Evolutionary conservation across 768 basidiomycete species (phyloP).

Genomic region (Lepiota brunneoincarnata): DNA sequence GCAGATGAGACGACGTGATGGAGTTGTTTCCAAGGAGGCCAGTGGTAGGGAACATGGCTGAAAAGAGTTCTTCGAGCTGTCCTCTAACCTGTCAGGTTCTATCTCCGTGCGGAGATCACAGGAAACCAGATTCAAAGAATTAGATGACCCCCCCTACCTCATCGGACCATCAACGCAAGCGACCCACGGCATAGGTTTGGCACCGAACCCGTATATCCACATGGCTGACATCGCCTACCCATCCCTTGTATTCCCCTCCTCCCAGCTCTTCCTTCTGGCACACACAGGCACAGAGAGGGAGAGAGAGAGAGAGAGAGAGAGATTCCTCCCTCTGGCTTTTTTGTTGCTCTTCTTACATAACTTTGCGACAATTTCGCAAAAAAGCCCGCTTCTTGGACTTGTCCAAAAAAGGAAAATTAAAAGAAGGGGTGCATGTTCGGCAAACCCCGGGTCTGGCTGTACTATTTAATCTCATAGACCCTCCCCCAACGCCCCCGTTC

Average conservation of each 20-base stretch:
- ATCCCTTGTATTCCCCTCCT: conserved; percentile 2
- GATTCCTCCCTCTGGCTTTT: no score
- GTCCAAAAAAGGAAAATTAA: conserved; percentile 13
- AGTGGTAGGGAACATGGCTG: conserved; percentile 28
- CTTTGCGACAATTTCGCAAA: conserved; percentile 20
- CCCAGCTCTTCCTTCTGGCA: background rate
- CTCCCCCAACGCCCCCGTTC: conserved; percentile 3
- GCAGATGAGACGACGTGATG: conserved; percentile 35
- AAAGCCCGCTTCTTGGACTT: conserved; percentile 22
- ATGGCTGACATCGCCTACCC: conserved; percentile 13
- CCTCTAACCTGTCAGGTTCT: conserved; percentile 18
- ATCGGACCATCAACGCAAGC: conserved; percentile 38
- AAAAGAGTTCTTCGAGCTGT: conserved; percentile 28
- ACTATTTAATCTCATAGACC: conserved; percentile 6
- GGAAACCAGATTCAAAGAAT: conserved; percentile 16
- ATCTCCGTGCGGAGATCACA: conserved; percentile 20
- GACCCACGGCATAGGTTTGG: conserved; percentile 31
- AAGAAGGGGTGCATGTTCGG: conserved; percentile 4
- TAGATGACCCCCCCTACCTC: conserved; percentile 27
- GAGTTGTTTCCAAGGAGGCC: conserved; percentile 45
- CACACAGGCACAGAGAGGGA: no score
- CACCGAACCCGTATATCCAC: conserved; percentile 26
- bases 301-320: no score
- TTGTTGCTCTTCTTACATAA: conserved; percentile 19
- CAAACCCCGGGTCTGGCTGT: conserved; percentile 1